These are phyloP conservation scores for Xerocomellus amylosporus DNA, from an alignment of 768 basidiomycete species.

Conservation along the genomic window DNA sequence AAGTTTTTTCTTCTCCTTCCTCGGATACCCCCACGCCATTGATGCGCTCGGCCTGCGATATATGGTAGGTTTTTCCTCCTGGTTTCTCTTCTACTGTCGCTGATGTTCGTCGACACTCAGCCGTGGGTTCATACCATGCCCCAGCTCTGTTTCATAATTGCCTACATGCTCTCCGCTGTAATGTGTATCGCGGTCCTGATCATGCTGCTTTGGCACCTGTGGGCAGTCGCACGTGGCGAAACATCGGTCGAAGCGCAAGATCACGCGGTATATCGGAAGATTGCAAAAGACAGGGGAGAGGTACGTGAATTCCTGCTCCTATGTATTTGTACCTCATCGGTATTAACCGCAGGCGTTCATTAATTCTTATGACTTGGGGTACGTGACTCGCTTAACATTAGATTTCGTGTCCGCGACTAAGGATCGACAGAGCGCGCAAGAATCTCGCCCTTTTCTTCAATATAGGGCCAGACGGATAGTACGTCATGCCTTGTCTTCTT, in stretches of 20 bases:
- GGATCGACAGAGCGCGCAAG: constrained; percentile 37
- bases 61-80: constrained; percentile 32
- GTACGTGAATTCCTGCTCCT: constrained; percentile 38
- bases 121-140: constrained; percentile 66
- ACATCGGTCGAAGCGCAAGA: constrained; percentile 92
- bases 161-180: constrained; percentile 73
- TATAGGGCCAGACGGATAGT: constrained; percentile 78
- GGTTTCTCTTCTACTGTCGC: neutral
- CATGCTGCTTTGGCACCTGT: constrained; percentile 74
- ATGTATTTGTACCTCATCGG: neutral
- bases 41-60: constrained; percentile 55
- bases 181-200: constrained; percentile 71
- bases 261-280: constrained; percentile 68
- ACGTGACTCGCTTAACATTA: constrained; percentile 17
- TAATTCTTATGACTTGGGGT: constrained; percentile 92
- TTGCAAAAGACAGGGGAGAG: constrained; percentile 68
- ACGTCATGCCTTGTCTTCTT: constrained; percentile 38
- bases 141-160: constrained; percentile 63
- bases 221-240: constrained; percentile 69
- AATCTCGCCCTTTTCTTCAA: constrained; percentile 91
- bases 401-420: neutral
- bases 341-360: constrained; percentile 57
- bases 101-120: constrained; percentile 14
- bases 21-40: constrained; percentile 64
- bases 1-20: constrained; percentile 54